A percentile compares a stretch with the other conserved stretches of the same genome.
These are phyloP conservation scores for Miscanthus lutarioriparius DNA, from an alignment of 176 grass and related monocot genomes.

Conservation along the genomic window DNA sequence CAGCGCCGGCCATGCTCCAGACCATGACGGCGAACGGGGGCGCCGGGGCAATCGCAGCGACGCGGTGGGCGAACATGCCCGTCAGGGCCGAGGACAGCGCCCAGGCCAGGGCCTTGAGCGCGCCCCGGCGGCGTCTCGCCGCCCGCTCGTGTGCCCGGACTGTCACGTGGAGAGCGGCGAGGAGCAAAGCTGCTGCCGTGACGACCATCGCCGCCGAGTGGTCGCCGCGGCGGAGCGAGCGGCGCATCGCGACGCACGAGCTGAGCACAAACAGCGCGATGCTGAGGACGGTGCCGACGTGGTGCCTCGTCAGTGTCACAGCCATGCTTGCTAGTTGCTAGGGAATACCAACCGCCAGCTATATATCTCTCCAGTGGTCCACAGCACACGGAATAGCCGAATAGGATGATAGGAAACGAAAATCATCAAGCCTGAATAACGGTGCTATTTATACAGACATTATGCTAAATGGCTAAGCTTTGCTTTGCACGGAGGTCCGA, in stretches of 20 bases:
- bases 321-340: too few relatives aligned
- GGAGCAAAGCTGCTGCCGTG: not conserved
- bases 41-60: not conserved
- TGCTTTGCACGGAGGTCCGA: too few relatives aligned
- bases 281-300: not conserved
- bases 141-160: not conserved
- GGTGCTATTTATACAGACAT: too few relatives aligned
- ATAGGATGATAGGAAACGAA: not conserved
- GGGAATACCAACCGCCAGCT: too few relatives aligned
- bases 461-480: too few relatives aligned
- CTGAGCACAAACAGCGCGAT: not conserved
- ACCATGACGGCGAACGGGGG: not conserved
- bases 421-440: too few relatives aligned
- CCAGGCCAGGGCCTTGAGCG: slow-evolving; percentile 41
- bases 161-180: not conserved
- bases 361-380: too few relatives aligned
- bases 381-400: too few relatives aligned
- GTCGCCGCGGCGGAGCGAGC: not conserved
- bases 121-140: not conserved
- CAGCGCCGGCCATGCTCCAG: slow-evolving; percentile 40
- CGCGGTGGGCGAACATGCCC: slow-evolving; percentile 30
- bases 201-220: not conserved
- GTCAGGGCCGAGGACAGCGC: slow-evolving; percentile 28
- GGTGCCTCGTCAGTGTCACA: not conserved
- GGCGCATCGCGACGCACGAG: not conserved